Conservation (phyloP, 306 rosid species). For the Medicago ruthenica region DNA sequence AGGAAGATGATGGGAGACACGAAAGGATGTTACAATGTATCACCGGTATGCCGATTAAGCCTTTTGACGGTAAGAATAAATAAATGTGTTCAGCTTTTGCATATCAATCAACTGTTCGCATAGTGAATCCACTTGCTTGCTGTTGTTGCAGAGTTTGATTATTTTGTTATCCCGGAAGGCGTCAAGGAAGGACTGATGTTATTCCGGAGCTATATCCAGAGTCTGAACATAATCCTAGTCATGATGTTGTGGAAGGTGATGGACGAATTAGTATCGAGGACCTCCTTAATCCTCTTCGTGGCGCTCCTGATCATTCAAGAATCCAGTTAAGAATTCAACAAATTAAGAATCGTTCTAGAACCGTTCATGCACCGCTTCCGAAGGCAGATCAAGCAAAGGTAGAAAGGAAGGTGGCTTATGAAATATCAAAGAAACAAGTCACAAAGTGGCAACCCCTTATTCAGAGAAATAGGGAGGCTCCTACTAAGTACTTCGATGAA, state of each 20-base stretch:
- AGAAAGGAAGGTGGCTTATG: slow-evolving; percentile 76
- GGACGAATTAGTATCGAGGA: slow-evolving; percentile 64
- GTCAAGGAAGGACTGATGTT: no score
- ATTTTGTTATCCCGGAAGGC: no score
- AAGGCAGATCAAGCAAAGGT: slow-evolving; percentile 62
- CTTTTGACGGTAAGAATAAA: slow-evolving; percentile 51
- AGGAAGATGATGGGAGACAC: slow-evolving; percentile 63
- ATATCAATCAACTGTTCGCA: no score
- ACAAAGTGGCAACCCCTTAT: slow-evolving; percentile 74
- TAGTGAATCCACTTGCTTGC: no score
- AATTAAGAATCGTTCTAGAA: slow-evolving; percentile 54
- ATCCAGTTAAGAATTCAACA: slow-evolving; percentile 60
- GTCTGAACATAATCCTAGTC: slow-evolving; percentile 84
- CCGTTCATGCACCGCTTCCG: slow-evolving; percentile 69
- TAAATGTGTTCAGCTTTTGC: no score
- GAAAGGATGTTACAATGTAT: slow-evolving; percentile 67
- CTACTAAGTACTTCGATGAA: no score
- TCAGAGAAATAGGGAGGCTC: no score
- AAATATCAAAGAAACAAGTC: slow-evolving; percentile 62
- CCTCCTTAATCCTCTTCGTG: slow-evolving; percentile 72
- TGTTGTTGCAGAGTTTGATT: no score
- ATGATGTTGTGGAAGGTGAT: slow-evolving; percentile 75
- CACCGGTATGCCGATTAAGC: slow-evolving; percentile 66
- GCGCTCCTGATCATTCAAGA: slow-evolving; percentile 61
- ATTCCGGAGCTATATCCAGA: no score